phyloP scores from a whole-genome alignment of 352 stramenopile species.

The Globisporangium uncinulatum region DNA sequence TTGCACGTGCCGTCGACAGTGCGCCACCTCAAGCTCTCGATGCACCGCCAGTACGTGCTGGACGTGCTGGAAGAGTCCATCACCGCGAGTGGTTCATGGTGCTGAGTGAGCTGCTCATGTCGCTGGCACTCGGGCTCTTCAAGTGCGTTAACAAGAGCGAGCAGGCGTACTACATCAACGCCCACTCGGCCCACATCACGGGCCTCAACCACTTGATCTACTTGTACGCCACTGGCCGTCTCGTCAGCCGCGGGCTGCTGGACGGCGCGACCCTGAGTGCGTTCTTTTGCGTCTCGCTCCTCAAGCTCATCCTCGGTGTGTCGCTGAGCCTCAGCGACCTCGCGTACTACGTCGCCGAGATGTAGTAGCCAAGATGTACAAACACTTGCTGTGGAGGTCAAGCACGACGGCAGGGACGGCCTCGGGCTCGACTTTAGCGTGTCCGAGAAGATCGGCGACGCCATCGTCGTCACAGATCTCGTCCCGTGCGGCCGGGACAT shows the following conservation, averaged over 20 bases:
- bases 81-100: constrained; percentile 88
- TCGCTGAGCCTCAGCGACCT: constrained; percentile 86
- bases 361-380: constrained; percentile 40
- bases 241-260: constrained; percentile 54
- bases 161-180: constrained; percentile 56
- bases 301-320: constrained; percentile 97
- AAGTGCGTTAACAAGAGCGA: constrained; percentile 50
- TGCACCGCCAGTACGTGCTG: constrained; percentile 48
- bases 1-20: constrained; percentile 33
- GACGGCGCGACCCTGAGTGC: constrained; percentile 91
- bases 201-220: constrained; percentile 59
- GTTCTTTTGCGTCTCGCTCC: constrained; percentile 92
- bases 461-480: constrained; percentile 27
- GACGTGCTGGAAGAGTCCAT: constrained; percentile 66
- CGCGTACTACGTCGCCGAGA: constrained; percentile 33
- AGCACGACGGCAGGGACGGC: constrained; percentile 25
- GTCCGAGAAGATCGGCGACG: constrained; percentile 13
- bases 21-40: constrained; percentile 40
- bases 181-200: constrained; percentile 38
- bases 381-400: constrained; percentile 39
- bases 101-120: constrained; percentile 52
- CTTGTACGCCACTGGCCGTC: constrained; percentile 50
- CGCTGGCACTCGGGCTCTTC: constrained; percentile 44
- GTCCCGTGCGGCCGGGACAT: constrained; percentile 37
- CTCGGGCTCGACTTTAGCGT: constrained; percentile 41